A percentile compares a stretch with the other conserved stretches of the same genome.
These are phyloP conservation scores for Blastobotrys terrestris DNA, from an alignment of 805 yeast species.

Conservation along the genomic window DNA sequence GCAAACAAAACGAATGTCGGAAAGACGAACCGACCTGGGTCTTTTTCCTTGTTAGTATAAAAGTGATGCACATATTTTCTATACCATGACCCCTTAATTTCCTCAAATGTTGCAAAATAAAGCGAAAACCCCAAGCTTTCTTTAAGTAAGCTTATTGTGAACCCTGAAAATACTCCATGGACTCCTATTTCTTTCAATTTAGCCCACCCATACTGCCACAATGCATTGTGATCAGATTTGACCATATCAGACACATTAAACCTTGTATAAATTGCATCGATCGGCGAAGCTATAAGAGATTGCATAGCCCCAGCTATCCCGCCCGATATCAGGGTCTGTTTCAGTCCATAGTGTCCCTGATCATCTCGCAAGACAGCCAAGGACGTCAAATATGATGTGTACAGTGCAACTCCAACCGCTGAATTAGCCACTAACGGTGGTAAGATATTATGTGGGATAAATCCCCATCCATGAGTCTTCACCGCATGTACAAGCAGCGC, in stretches of 20 bases:
- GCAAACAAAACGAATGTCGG: slow-evolving; percentile 70
- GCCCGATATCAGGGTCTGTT: slow-evolving; percentile 62
- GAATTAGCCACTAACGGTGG: slow-evolving; percentile 90
- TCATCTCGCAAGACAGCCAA: slow-evolving; percentile 21
- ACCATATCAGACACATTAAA: slow-evolving; percentile 70
- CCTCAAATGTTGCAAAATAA: slow-evolving; percentile 76
- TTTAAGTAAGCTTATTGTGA: slow-evolving; percentile 66
- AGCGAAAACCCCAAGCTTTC: slow-evolving; percentile 79
- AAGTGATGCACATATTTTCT: slow-evolving; percentile 20
- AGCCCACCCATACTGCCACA: slow-evolving; percentile 70
- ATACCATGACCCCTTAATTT: slow-evolving; percentile 51
- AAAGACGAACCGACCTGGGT: slow-evolving; percentile 42
- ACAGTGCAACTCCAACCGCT: slow-evolving; percentile 76
- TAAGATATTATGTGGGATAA: slow-evolving; percentile 71
- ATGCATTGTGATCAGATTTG: slow-evolving; percentile 56
- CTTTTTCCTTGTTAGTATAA: slow-evolving; percentile 17
- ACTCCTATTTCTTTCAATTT: slow-evolving; percentile 71
- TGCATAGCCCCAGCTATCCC: slow-evolving; percentile 81
- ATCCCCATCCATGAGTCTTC: slow-evolving; percentile 74
- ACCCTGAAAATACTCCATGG: slow-evolving; percentile 86
- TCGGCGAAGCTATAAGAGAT: slow-evolving; percentile 87
- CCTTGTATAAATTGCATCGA: slow-evolving; percentile 84
- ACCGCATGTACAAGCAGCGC: slow-evolving; percentile 70
- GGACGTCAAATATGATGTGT: slow-evolving; percentile 64
- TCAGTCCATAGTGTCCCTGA: slow-evolving; percentile 40